Base-by-base conservation (phyloP, 352 stramenopile genomes). In the Globisporangium polare region DNA sequence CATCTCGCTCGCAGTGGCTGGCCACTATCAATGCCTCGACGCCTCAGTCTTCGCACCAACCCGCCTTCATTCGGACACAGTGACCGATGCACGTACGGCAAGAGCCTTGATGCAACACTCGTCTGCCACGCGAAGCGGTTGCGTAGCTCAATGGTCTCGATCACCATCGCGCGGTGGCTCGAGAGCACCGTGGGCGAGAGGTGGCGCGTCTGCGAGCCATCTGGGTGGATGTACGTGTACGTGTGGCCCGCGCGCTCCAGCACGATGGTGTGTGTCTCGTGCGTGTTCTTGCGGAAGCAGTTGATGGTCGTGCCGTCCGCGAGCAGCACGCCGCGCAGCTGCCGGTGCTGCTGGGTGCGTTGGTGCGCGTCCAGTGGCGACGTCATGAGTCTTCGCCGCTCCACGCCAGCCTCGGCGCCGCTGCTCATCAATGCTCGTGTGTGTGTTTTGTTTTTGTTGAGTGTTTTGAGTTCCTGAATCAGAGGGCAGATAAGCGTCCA, bases 221-320 rank as follows among this genome's bases (percentile, higher is more conserved):
- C 62, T 2, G 80, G 77, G 2, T 66, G 67, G 10, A 89, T 73
- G 50, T 81, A 81, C 70, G 80, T 73, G 66, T 86, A 92, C 39
- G 73, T 62, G 64, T 88, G 78, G 10, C 76, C 74, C 9, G 78
- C 76, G 26, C 73, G 63, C 62, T 90, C 83, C 8, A 92, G 58
- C 45, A 90, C 72, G n/a, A 92, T 47, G 3, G 68, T 76, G 66
- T 84, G 75, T 46, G 77, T 86, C 67, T 83, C 80, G 58, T 88
- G 78, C 7, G 33, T 47, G 60, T 64, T 64, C 46, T 63, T 60
- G 43, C 66, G 68, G 69, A 87, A 89, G 63, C 71, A 73, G 10
- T 71, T 70, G 51, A 90, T 54, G 12, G 69, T 58, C 20, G 72
- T 78, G 56, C 80, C 80, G 53, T 89, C 75, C 46, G 54, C 60